A percentile compares a stretch with the other conserved stretches of the same genome.
phyloP scores from a whole-genome alignment of 169 alveolate species.

The Cryptosporidium sp. region DNA sequence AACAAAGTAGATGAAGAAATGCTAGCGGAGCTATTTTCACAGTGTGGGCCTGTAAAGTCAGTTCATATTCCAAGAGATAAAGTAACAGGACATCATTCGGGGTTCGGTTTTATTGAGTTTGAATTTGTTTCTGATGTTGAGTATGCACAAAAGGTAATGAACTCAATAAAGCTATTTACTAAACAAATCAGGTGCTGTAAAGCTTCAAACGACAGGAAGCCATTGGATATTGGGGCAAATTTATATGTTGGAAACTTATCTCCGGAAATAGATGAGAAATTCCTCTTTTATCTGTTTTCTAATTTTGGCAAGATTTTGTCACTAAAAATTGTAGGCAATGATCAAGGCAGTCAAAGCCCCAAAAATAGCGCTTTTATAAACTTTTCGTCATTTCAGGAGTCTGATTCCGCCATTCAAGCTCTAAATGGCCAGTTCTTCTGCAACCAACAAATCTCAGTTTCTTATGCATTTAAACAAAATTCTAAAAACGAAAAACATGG shows the following conservation, averaged over 20 bases:
- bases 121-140: conserved; percentile 97
- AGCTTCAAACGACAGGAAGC: conserved; percentile 97
- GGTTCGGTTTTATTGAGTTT: conserved; percentile 98
- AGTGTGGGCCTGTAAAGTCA: conserved; percentile 96
- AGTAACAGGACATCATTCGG: conserved; percentile 83
- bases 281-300: conserved; percentile 95
- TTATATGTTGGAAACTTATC: conserved; percentile 98
- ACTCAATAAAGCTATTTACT: conserved; percentile 95
- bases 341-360: conserved; percentile 89
- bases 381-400: conserved; percentile 97
- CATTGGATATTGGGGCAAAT: conserved; percentile 98
- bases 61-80: conserved; percentile 98
- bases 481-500: conserved; percentile 92
- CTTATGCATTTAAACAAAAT: conserved; percentile 98
- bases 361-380: conserved; percentile 97
- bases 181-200: conserved; percentile 97
- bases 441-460: conserved; percentile 96
- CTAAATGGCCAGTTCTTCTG: conserved; percentile 96
- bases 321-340: conserved; percentile 93
- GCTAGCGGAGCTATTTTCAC: conserved; percentile 97
- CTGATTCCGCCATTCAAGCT: conserved; percentile 97
- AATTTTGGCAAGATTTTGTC: conserved; percentile 94
- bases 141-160: conserved; percentile 97
- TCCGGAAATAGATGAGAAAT: conserved; percentile 96
- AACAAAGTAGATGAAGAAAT: conserved; percentile 96